phyloP scores from a whole-genome alignment of 2,329 filamentous ascomycete genomes.

The Epicoccum sorghinum region DNA sequence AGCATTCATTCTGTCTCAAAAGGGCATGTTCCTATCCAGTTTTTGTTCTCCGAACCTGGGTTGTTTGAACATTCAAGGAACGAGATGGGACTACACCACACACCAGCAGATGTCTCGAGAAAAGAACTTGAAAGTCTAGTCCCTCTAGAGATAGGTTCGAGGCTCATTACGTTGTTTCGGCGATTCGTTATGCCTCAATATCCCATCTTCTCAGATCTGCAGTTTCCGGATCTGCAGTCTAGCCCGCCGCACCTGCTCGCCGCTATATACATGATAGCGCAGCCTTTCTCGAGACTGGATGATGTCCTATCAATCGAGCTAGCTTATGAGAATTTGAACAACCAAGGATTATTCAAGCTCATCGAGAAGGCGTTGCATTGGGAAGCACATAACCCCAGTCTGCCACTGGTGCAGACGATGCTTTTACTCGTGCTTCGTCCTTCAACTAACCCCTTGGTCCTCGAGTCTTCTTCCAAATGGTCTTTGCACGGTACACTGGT shows the following conservation, averaged over 20 bases:
- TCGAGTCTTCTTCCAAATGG: conserved; percentile 16
- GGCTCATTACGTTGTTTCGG: conserved; percentile 12
- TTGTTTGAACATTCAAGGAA: conserved; percentile 6
- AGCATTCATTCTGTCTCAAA: conserved; percentile 14
- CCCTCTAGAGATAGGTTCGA: conserved; percentile 3
- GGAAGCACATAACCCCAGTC: conserved; percentile 13
- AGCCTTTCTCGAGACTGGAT: conserved; percentile 17
- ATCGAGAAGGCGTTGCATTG: conserved; percentile 12
- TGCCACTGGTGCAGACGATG: conserved; percentile 9
- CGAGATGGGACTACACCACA: conserved; percentile 11
- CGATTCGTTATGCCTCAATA: conserved; percentile 15
- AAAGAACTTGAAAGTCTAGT: conserved; percentile 9
- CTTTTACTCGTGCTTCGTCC: conserved; percentile 13
- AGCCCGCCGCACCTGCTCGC: conserved; percentile 15
- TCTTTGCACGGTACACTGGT: conserved; percentile 16
- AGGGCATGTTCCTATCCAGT: conserved; percentile 11
- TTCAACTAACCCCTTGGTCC: conserved; percentile 15
- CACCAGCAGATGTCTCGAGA: neutral
- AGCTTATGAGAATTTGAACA: conserved; percentile 15
- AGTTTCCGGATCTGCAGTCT: conserved; percentile 2
- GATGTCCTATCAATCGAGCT: conserved; percentile 19
- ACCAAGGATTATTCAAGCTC: conserved; percentile 10
- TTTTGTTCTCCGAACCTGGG: conserved; percentile 14
- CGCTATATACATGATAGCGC: conserved; percentile 16
- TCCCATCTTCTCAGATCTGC: conserved; percentile 15